A percentile compares a stretch with the other conserved stretches of the same genome.
phyloP scores from a whole-genome alignment of 768 basidiomycete species.

The Phallus indusiatus region DNA sequence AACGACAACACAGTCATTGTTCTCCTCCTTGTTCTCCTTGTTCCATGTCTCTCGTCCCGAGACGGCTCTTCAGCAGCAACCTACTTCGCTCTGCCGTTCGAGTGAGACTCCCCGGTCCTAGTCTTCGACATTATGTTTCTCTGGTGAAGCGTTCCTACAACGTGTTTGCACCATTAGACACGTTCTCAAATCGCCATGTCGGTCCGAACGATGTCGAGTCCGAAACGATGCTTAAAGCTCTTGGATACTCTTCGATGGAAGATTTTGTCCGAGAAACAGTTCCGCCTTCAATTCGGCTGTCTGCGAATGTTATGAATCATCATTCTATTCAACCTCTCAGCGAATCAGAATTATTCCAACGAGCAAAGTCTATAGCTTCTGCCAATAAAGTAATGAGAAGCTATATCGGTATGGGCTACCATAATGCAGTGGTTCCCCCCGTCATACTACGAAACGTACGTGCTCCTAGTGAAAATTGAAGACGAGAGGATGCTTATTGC shows the following conservation, averaged over 20 bases:
- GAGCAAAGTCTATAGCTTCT: slow-evolving; percentile 68
- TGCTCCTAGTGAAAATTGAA: slow-evolving; percentile 8
- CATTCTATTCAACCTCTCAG: slow-evolving; percentile 65
- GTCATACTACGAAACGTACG: slow-evolving; percentile 87
- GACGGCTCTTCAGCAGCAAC: too few relatives aligned
- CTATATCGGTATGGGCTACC: slow-evolving; percentile 98
- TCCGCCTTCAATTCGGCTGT: slow-evolving; percentile 69
- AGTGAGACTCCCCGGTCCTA: neutral
- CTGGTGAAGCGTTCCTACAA: slow-evolving; percentile 23
- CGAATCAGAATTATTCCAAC: slow-evolving; percentile 71
- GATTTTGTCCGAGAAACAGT: slow-evolving; percentile 78
- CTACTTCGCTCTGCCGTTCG: neutral
- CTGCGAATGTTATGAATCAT: slow-evolving; percentile 50
- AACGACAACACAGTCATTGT: neutral
- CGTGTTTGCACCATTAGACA: slow-evolving; percentile 81
- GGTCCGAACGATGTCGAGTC: slow-evolving; percentile 84
- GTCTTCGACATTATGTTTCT: neutral
- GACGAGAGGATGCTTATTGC: neutral
- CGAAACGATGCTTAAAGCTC: slow-evolving; percentile 65
- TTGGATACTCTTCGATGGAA: slow-evolving; percentile 86
- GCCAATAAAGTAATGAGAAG: slow-evolving; percentile 80
- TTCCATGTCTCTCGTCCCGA: too few relatives aligned
- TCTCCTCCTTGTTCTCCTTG: neutral
- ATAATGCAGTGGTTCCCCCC: slow-evolving; percentile 89
- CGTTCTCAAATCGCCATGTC: slow-evolving; percentile 84